A percentile compares a stretch with the other conserved stretches of the same genome.
These are phyloP conservation scores for Plasmodium inui DNA, from an alignment of 169 alveolate genomes.

Conservation along the genomic window DNA sequence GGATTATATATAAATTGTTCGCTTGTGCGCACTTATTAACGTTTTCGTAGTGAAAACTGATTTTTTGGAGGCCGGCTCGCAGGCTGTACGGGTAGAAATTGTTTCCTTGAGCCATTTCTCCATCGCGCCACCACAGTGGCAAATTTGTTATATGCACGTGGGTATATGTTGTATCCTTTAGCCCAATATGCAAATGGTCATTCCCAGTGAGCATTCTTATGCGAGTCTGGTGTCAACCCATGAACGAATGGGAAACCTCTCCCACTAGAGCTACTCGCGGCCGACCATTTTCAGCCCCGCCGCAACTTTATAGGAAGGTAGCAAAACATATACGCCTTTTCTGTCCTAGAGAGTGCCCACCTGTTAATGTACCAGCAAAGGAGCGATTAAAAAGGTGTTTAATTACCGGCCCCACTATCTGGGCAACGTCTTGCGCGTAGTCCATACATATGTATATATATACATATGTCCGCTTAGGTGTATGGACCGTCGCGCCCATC, in stretches of 20 bases:
- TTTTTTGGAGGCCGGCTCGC: neutral
- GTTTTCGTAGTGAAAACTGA: neutral
- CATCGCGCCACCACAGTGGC: neutral
- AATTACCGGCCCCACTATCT: neutral
- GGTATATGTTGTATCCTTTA: neutral
- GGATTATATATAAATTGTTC: neutral
- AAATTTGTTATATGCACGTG: neutral
- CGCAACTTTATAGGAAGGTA: neutral
- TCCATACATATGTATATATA: neutral
- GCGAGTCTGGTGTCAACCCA: neutral
- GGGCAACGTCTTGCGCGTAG: neutral
- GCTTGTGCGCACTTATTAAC: neutral
- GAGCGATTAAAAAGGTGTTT: neutral
- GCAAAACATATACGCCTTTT: neutral
- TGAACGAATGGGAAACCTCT: neutral
- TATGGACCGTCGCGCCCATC: neutral
- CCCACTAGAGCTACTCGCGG: neutral
- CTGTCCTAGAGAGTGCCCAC: neutral
- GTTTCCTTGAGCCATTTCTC: neutral
- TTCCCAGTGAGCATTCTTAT: neutral
- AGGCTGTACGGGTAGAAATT: neutral
- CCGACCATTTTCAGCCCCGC: neutral
- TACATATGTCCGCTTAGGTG: neutral
- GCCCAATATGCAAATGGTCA: neutral
- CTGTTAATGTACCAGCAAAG: neutral